Evolutionary conservation across 257 asterid species (phyloP), one percentile per base, ranked within the genome.

Genomic region (Solanum pimpinellifolium): DNA sequence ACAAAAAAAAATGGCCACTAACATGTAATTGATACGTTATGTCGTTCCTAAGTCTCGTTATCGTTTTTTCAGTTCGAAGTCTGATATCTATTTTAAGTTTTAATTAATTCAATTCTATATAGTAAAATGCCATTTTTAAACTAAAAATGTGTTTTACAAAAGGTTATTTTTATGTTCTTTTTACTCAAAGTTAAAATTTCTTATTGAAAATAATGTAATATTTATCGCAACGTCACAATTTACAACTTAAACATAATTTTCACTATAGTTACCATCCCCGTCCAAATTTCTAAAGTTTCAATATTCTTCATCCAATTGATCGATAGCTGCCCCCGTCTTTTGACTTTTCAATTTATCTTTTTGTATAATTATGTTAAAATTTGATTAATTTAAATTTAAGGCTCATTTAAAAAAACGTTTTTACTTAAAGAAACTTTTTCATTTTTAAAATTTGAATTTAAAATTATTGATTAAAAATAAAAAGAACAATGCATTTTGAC

Each of bases 61-160:
- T 37, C 6, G 0, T 73, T 37, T 20, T 31, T 73, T 2, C 14
- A 0, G 9, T 7, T 7, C 9, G 16, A 73, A 10, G 1, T 10
- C 0, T 10, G 2, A 3, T 73, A 73, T 0, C 0, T 18, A 0
- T 9, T 52, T 33, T 18, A 35, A 10, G 8, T 0, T 49, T 49
- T 3, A 15, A 49, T 49, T 49, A 49, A 15, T 41, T 16, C 23
- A 52, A 6, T 52, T 52, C 2, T 15, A 23, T 52, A 16, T 52
- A 6, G 62, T 52, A 52, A 52, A 52, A 68, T 1, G 27, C 6
- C 1, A 68, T 4, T 11, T 25, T 25, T 4, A 14, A 11, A 66
- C 3, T 66, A 66, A 66, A 23, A 68, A 25, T 7, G 2, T 2
- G 21, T 72, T 2, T 18, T 72, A 72, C 3, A 18, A 33, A 29